Evolutionary conservation across 192 early-diverging fungal species (phyloP).

Genomic region (Mortierella hygrophila): DNA sequence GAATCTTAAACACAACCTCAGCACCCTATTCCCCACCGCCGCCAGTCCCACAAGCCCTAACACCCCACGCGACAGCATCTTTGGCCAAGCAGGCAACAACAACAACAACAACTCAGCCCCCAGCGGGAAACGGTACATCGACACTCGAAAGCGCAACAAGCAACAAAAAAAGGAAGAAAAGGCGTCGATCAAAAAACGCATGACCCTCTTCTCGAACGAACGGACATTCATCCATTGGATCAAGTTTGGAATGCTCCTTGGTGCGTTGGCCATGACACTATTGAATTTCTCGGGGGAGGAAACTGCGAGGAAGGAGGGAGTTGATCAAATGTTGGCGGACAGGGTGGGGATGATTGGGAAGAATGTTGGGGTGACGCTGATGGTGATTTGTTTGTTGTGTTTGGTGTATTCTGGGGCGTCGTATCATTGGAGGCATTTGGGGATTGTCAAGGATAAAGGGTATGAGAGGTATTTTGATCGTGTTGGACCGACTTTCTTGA

Average conservation of each 20-base stretch:
- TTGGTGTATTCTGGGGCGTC: slow-evolving; percentile 14
- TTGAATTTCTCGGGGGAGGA: slow-evolving; percentile 35
- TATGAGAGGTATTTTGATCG: slow-evolving; percentile 39
- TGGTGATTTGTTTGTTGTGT: slow-evolving; percentile 32
- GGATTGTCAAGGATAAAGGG: slow-evolving; percentile 7
- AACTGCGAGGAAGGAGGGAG: background rate
- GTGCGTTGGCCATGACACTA: slow-evolving; percentile 30
- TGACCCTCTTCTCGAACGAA: slow-evolving; percentile 43
- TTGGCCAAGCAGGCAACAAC: background rate
- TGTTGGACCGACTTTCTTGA: slow-evolving; percentile 39
- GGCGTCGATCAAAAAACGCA: slow-evolving; percentile 11
- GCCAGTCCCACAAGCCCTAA: no score
- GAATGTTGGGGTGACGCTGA: slow-evolving; percentile 21
- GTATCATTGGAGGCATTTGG: slow-evolving; percentile 45
- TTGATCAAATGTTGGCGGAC: background rate
- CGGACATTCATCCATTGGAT: slow-evolving; percentile 50
- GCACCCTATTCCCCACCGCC: background rate
- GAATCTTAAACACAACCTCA: background rate
- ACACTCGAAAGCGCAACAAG: slow-evolving; percentile 21
- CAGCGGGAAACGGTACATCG: slow-evolving; percentile 30
- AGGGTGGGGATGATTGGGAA: slow-evolving; percentile 19
- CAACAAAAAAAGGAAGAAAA: background rate
- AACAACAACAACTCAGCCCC: background rate
- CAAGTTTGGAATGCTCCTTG: slow-evolving; percentile 45
- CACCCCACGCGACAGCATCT: background rate